These are phyloP conservation scores for Leccinum obscurum DNA, from an alignment of 768 basidiomycete genomes.

Conservation along the genomic window DNA sequence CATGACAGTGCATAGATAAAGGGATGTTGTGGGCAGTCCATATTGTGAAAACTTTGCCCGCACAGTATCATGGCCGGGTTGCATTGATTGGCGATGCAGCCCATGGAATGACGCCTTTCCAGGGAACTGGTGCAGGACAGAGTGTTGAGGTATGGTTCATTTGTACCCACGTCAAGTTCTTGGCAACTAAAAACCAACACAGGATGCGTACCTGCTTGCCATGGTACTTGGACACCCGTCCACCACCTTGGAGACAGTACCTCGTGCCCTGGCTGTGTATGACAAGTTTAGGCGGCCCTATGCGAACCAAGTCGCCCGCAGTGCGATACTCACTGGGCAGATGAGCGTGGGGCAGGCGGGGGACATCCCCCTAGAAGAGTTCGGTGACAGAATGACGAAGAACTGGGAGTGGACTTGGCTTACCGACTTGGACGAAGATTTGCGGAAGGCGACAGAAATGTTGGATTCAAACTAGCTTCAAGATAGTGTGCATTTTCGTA, in stretches of 20 bases:
- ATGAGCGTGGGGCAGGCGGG: slow-evolving; percentile 16
- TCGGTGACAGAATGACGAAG: slow-evolving; percentile 44
- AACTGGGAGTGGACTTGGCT: slow-evolving; percentile 59
- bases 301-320: slow-evolving; percentile 36
- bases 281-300: slow-evolving; percentile 52
- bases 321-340: slow-evolving; percentile 22
- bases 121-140: slow-evolving; percentile 46
- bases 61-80: slow-evolving; percentile 55
- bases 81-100: slow-evolving; percentile 46
- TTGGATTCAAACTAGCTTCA: slow-evolving; percentile 7
- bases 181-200: not conserved
- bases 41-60: slow-evolving; percentile 49
- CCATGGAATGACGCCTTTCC: slow-evolving; percentile 43
- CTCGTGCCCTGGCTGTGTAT: slow-evolving; percentile 45
- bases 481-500: not conserved
- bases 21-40: slow-evolving; percentile 66
- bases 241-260: slow-evolving; percentile 35
- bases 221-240: slow-evolving; percentile 45
- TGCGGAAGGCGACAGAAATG: slow-evolving; percentile 20
- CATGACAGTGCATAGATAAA: slow-evolving; percentile 49
- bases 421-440: slow-evolving; percentile 20
- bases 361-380: slow-evolving; percentile 34
- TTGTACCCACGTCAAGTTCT: too few species aligned
- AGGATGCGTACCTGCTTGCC: slow-evolving; percentile 41
- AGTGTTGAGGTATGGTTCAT: slow-evolving; percentile 39